These are phyloP conservation scores for Metarhizium brunneum DNA, from an alignment of 2,329 filamentous ascomycete species.

Conservation along the genomic window DNA sequence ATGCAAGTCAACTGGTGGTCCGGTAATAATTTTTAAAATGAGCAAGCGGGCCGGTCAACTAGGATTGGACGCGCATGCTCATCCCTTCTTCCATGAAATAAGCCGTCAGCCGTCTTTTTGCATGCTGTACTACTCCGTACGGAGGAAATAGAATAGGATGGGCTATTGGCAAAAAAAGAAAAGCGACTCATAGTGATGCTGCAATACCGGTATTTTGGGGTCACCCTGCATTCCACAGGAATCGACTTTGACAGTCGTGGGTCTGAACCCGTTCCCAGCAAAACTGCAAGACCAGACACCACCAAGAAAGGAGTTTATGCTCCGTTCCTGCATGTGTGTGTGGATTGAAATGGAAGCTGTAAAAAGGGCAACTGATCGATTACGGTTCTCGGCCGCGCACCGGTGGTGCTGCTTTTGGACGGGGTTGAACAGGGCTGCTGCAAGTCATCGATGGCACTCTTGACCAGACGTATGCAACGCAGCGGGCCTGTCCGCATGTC, in stretches of 20 bases:
- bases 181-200: background rate
- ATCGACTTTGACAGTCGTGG: too few relatives aligned
- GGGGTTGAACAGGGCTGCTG: background rate
- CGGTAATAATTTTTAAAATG: background rate
- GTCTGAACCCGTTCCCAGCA: too few relatives aligned
- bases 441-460: background rate
- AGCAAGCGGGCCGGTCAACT: background rate
- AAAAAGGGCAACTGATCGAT: background rate
- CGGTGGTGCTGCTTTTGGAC: background rate
- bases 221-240: too few relatives aligned
- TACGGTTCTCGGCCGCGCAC: background rate
- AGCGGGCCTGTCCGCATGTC: too few relatives aligned
- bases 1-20: background rate
- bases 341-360: background rate
- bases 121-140: too few relatives aligned
- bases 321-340: slow-evolving; percentile 1
- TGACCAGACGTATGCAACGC: background rate
- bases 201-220: too few relatives aligned
- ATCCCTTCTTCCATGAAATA: background rate
- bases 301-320: background rate
- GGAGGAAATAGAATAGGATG: background rate
- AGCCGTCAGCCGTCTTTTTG: too few relatives aligned
- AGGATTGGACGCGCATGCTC: background rate
- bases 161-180: background rate
- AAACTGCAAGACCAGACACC: background rate